phyloP scores from a whole-genome alignment of 2,329 filamentous ascomycete genomes.

The Rhynchosporium agropyri region DNA sequence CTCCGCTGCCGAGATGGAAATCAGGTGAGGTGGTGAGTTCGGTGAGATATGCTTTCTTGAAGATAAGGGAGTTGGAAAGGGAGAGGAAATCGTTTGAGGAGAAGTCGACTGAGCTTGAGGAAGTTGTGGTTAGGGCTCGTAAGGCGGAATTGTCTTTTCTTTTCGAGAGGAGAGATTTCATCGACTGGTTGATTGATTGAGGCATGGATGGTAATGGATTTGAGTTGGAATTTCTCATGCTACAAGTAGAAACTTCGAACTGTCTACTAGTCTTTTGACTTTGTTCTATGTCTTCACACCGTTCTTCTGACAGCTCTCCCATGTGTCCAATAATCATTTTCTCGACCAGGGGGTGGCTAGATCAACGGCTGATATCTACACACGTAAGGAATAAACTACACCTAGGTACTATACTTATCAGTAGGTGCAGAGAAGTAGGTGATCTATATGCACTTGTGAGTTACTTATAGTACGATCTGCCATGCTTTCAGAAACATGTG shows the following conservation, averaged over 20 bases:
- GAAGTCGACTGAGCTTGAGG: slow-evolving; percentile 61
- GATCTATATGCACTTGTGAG: no score
- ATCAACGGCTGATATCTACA: slow-evolving; percentile 10
- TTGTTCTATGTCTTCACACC: no score
- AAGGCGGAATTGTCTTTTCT: slow-evolving; percentile 39
- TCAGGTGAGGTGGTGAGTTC: slow-evolving; percentile 23
- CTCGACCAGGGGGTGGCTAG: slow-evolving; percentile 1
- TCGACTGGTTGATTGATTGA: slow-evolving; percentile 18
- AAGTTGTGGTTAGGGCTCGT: slow-evolving; percentile 57
- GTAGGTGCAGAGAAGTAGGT: neutral
- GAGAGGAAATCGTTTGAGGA: slow-evolving; percentile 41
- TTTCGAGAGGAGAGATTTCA: slow-evolving; percentile 27
- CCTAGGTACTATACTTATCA: neutral
- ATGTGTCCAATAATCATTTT: neutral
- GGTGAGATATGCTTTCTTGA: slow-evolving; percentile 28
- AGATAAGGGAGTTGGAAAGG: slow-evolving; percentile 27
- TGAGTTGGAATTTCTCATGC: neutral
- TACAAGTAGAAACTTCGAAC: neutral
- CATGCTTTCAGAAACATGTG: no score
- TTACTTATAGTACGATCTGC: neutral
- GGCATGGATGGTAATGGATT: slow-evolving; percentile 12
- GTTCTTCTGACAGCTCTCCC: neutral
- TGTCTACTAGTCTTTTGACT: no score
- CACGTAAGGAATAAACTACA: neutral
- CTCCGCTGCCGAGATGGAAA: slow-evolving; percentile 45